A percentile compares a stretch with the other conserved stretches of the same genome.
phyloP scores from a whole-genome alignment of 768 basidiomycete species.

The Pleurotus tuoliensis region DNA sequence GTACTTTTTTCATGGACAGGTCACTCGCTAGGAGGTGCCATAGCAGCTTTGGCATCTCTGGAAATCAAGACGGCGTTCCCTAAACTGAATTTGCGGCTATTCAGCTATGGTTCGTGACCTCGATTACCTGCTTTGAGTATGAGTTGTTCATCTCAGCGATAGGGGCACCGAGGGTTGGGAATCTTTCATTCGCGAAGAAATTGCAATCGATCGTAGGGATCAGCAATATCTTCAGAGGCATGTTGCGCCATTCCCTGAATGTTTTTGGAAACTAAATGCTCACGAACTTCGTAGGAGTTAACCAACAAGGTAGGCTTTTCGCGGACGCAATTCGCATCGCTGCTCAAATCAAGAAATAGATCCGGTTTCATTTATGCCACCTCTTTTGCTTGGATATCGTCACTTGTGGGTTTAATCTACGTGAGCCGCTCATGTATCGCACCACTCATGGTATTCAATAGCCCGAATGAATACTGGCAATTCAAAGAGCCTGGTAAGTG shows the following conservation, averaged over 20 bases:
- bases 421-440: not conserved
- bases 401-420: not conserved
- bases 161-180: constrained; percentile 4
- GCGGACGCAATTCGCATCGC: not conserved
- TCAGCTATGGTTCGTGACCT: not conserved
- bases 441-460: not conserved
- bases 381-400: constrained; percentile 1
- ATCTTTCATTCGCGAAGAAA: not conserved
- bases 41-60: not conserved
- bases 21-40: constrained; percentile 2
- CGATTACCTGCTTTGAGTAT: not conserved
- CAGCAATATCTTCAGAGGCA: constrained; percentile 1
- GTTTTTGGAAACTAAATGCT: too few species aligned
- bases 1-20: not conserved
- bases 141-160: not conserved
- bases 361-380: constrained; percentile 2
- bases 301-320: not conserved
- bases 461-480: not conserved
- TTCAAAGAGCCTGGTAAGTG: not conserved
- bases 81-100: not conserved
- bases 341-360: not conserved
- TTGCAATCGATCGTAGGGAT: not conserved
- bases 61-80: constrained; percentile 1
- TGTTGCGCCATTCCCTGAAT: not conserved
- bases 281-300: not conserved